Base-by-base conservation (phyloP, 768 basidiomycete genomes). In the Termitomyces bulborhizus region DNA sequence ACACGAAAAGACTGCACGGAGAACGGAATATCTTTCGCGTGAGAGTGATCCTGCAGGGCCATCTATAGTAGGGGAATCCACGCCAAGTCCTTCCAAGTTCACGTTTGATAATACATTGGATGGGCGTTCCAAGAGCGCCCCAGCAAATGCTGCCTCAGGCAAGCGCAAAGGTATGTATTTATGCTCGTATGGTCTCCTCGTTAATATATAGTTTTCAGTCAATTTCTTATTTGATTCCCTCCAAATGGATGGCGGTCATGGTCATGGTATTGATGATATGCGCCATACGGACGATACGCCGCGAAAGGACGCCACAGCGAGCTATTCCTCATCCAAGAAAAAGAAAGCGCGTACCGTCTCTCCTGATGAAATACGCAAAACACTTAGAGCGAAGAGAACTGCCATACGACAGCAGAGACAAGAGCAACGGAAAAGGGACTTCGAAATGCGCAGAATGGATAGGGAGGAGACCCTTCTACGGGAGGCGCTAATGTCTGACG, bases 281-380 rank as follows among this genome's bases (percentile, higher is more conserved):
- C 65, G 62, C 27, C 53, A 65, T 18, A 55, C 60, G 29, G 71
- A 73, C 32, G 73, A 74, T 41, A 69, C 71, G 12, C 21, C 51
- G 12, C 61, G 68, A 37, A 68, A 68, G 55, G 69, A 69, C 45
- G 66, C 7, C n/a, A 37, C 67, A 1, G 66, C 61, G 34, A 67
- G 61, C 45, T 75, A 71, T 55, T 50, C 66, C 26, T 57, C 70
- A 16, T 66, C 62, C n/a, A 67, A 65, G 52, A 52, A 52, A 13
- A 86, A 86, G 63, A 78, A 83, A 13, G 72, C 73, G 27, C 76
- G 85, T 51, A 83, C 76, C 0, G 62, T 69, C 1, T 78, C 84
- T 24, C 80, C 80, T 70, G 42, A 62, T 67, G 18, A 73, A 70
- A 60, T 76, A 70, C n/a, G 70, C 24, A 56, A 41, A 41, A 31